Base-by-base conservation (phyloP, 2,329 filamentous ascomycete genomes). In the Trichoderma citrinoviride region DNA sequence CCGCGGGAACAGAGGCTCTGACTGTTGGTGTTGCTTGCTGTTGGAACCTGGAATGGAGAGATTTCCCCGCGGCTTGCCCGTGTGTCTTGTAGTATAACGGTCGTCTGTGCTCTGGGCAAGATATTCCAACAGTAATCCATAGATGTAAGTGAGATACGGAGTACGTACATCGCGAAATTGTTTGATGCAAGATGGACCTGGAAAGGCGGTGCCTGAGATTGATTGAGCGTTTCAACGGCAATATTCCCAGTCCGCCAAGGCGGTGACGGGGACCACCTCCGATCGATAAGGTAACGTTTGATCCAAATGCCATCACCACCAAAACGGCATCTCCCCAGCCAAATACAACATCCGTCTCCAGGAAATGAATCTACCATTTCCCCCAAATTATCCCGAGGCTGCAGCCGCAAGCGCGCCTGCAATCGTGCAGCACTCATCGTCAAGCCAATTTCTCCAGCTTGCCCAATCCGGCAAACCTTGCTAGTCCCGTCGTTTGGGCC, bases 381-480 rank as follows among this genome's bases (percentile, higher is more conserved):
- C 49, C 49, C 25, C 33, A 37, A 29, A 33, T 29, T 52, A 12
- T 52, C 25, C 49, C 27, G 55, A 33, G 41, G 41, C 41, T 46
- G 41, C 19, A 29, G 12, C n/a, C n/a, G n/a, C n/a, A n/a, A n/a
- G n/a, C n/a, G n/a, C n/a, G n/a, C n/a, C n/a, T n/a, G n/a, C 40
- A 21, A 21, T 27, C 54, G 47, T 27, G 17, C 49, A 3, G 25
- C 40, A 50, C 49, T 54, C 33, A 37, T 37, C 49, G 49, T 44
- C 41, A 21, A 41, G 23, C n/a, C 50, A 55, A 41, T 54, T 17
- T 53, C 46, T 61, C 47, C 40, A 21, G 25, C 49, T 62, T 62
- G 58, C 49, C 53, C 44, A 64, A 57, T 55, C 44, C 14, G 53
- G 53, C n/a, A 57, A 50, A 2, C 61, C 53, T 44, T 57, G 54